phyloP scores from a whole-genome alignment of 257 asterid species.

The Nicotiana undulata region DNA sequence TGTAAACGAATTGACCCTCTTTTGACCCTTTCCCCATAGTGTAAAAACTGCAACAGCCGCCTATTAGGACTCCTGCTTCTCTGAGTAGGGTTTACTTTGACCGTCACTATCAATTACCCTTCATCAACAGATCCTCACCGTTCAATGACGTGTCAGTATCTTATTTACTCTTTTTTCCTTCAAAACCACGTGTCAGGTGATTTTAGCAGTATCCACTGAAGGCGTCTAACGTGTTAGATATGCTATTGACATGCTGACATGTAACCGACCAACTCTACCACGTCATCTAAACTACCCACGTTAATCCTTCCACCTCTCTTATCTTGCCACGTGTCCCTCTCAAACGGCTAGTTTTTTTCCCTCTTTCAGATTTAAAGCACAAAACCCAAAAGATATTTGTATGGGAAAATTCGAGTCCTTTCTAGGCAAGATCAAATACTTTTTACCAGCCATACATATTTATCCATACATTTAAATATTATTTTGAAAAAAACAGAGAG shows the following conservation, averaged over 20 bases:
- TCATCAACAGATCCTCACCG: constrained; percentile 11
- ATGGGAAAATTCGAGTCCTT: constrained; percentile 23
- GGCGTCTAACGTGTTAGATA: constrained; percentile 23
- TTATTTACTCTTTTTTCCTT: fast-evolving
- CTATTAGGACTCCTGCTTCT: constrained; percentile 16
- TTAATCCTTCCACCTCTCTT: constrained; percentile 19
- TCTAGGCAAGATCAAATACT: constrained; percentile 13
- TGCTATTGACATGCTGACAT: constrained; percentile 33
- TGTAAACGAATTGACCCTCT: not conserved
- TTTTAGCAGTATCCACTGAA: not conserved
- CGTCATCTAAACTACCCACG: constrained; percentile 26
- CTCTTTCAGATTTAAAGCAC: not conserved
- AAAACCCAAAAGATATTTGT: constrained; percentile 3
- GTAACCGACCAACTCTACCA: constrained; percentile 41
- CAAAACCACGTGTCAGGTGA: not conserved
- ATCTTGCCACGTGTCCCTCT: constrained; percentile 23
- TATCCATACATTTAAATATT: not conserved
- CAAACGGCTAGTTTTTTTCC: constrained; percentile 52
- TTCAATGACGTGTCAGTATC: not conserved
- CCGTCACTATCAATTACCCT: not conserved
- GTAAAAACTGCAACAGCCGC: constrained; percentile 20
- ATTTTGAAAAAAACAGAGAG: not conserved
- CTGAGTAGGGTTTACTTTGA: not conserved
- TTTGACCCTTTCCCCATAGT: not conserved
- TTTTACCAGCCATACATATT: not conserved